Evolutionary conservation across 805 yeast species (phyloP).

Genomic region (Kodamaea leandrae): DNA sequence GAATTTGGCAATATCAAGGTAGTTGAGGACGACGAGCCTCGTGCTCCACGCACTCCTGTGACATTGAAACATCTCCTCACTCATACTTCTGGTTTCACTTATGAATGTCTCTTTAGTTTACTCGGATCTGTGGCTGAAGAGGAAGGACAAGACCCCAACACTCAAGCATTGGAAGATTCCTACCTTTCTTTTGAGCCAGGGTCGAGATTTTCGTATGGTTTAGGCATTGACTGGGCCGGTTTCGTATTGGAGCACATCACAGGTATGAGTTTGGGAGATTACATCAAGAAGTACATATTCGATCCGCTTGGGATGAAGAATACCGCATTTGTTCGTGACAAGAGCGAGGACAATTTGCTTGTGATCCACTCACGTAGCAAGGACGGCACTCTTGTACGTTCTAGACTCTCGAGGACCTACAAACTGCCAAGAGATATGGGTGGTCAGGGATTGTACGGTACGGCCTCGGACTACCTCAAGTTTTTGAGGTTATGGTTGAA

Average conservation of each 20-base stretch:
- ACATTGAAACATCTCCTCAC: conserved; percentile 30
- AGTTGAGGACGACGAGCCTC: conserved; percentile 15
- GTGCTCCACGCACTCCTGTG: conserved; percentile 23
- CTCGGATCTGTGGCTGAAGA: conserved; percentile 3
- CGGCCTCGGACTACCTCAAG: conserved; percentile 36
- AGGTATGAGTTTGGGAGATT: conserved; percentile 32
- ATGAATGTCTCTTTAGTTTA: conserved; percentile 12
- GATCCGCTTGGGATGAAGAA: conserved; percentile 23
- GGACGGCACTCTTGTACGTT: not conserved
- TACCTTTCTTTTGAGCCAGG: conserved; percentile 35
- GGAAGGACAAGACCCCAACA: conserved; percentile 5
- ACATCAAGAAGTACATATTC: conserved; percentile 29
- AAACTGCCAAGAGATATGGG: conserved; percentile 32
- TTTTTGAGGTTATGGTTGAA: conserved; percentile 40
- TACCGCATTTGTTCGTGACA: conserved; percentile 3
- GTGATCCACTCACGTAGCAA: conserved; percentile 3
- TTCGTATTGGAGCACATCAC: conserved; percentile 32
- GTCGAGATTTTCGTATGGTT: conserved; percentile 36
- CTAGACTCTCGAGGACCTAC: conserved; percentile 1
- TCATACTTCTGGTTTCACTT: conserved; percentile 30
- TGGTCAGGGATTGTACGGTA: conserved; percentile 43
- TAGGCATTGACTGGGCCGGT: conserved; percentile 39
- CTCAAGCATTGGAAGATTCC: conserved; percentile 7
- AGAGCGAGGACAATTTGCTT: conserved; percentile 4
- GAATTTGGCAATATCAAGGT: conserved; percentile 26